A percentile compares a stretch with the other conserved stretches of the same genome.
phyloP scores from a whole-genome alignment of 1,284 basidiomycete species.

The Gomphus bonarii region DNA sequence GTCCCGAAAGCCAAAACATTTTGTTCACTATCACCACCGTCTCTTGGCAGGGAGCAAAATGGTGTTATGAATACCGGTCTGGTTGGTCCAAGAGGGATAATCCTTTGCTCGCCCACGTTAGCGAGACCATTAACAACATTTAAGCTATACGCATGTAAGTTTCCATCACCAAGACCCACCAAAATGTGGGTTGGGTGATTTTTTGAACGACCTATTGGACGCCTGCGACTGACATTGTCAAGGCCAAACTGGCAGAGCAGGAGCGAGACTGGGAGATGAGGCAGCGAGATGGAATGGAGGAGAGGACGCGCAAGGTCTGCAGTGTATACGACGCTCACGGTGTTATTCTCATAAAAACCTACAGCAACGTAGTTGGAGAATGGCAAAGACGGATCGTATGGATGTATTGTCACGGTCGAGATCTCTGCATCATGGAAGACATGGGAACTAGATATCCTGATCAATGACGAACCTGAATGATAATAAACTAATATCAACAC shows the following conservation, averaged over 20 bases:
- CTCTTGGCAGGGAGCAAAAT: slow-evolving; percentile 19
- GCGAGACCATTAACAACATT: slow-evolving; percentile 27
- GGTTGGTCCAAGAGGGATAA: slow-evolving; percentile 52
- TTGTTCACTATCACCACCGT: slow-evolving; percentile 34
- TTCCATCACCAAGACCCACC: slow-evolving; percentile 74
- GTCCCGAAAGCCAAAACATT: slow-evolving; percentile 58
- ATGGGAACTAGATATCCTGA: not conserved
- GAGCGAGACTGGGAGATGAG: slow-evolving; percentile 59
- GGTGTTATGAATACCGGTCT: slow-evolving; percentile 52
- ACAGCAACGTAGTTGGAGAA: slow-evolving; percentile 46
- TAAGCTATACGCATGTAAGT: slow-evolving; percentile 50
- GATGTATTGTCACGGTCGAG: slow-evolving; percentile 53
- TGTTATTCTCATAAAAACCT: slow-evolving; percentile 69
- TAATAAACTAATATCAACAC: slow-evolving; percentile 14
- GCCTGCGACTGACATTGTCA: slow-evolving; percentile 22
- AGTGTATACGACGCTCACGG: slow-evolving; percentile 50
- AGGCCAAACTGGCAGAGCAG: slow-evolving; percentile 57
- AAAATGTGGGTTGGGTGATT: slow-evolving; percentile 50
- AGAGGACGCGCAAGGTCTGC: slow-evolving; percentile 31
- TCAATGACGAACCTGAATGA: no score
- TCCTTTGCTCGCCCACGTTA: slow-evolving; percentile 39
- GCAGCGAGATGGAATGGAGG: slow-evolving; percentile 35
- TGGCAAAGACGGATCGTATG: slow-evolving; percentile 35
- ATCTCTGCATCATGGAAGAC: slow-evolving; percentile 32
- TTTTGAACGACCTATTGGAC: slow-evolving; percentile 15